A percentile compares a stretch with the other conserved stretches of the same genome.
Conservation (phyloP, 805 yeast species). For the Kodamaea leandrae region DNA sequence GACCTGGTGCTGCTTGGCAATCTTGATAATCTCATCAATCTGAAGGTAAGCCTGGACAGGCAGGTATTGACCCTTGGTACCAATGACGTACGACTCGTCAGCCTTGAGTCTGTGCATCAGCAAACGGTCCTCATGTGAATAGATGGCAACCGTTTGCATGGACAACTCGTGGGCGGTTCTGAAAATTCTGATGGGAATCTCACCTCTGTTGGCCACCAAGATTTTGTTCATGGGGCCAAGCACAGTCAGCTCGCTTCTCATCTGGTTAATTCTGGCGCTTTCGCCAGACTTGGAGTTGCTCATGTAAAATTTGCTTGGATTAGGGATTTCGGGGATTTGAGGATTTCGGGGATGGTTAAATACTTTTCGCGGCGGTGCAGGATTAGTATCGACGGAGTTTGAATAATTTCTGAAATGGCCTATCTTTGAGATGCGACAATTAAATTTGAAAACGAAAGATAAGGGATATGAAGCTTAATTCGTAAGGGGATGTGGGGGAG, state of each 20-base stretch:
- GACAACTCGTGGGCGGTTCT: conserved; percentile 97
- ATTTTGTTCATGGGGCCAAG: conserved; percentile 54
- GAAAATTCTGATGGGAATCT: conserved; percentile 84
- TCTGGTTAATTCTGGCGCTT: conserved; percentile 30
- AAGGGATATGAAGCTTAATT: background rate
- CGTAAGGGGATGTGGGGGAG: no score
- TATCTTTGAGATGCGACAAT: no score
- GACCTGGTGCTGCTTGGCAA: conserved; percentile 52
- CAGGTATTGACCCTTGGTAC: conserved; percentile 81
- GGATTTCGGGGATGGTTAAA: background rate
- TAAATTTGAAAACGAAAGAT: no score
- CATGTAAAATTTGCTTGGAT: conserved; percentile 5
- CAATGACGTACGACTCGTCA: conserved; percentile 90
- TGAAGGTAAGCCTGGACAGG: conserved; percentile 97
- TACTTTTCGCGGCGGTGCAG: conserved; percentile 3
- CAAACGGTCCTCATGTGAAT: conserved; percentile 92
- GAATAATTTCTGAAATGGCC: no score
- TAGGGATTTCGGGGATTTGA: background rate
- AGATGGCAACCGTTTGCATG: conserved; percentile 95
- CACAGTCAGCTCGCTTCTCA: conserved; percentile 43
- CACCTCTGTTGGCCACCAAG: conserved; percentile 82
- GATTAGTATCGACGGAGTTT: no score
- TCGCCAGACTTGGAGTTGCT: conserved; percentile 10
- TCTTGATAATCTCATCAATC: conserved; percentile 87
- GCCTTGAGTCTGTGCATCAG: conserved; percentile 95